Evolutionary conservation across 371 early-diverging fungal species (phyloP).

Genomic region (Zopfochytrium polystomum): DNA sequence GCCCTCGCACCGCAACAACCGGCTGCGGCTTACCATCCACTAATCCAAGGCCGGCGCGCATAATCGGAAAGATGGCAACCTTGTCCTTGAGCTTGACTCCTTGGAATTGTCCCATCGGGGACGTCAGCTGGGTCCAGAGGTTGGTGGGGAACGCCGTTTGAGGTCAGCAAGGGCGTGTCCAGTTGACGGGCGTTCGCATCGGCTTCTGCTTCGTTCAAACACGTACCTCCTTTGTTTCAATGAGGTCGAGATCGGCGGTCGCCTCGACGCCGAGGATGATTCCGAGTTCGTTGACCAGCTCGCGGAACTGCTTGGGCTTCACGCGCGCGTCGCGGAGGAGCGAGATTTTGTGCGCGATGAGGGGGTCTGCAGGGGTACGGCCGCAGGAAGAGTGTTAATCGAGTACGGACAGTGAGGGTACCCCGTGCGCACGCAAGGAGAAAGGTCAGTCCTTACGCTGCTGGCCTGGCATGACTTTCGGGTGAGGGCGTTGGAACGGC

Average conservation of each 20-base stretch:
- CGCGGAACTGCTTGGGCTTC: conserved; percentile 63
- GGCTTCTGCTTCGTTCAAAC: too few relatives aligned
- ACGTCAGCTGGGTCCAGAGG: conserved; percentile 34
- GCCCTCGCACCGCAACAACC: background rate
- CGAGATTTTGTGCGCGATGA: conserved; percentile 67
- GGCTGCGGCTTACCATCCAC: conserved; percentile 56
- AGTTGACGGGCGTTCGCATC: too few relatives aligned
- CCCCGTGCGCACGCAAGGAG: too few relatives aligned
- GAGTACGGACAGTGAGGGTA: too few relatives aligned
- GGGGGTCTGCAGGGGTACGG: conserved; percentile 60
- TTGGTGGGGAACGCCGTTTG: background rate
- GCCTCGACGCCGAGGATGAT: conserved; percentile 68
- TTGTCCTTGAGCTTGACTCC: conserved; percentile 51
- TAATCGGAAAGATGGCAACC: conserved; percentile 76
- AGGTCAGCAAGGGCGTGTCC: background rate
- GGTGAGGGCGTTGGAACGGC: too few relatives aligned
- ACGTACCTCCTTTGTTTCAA: conserved; percentile 43
- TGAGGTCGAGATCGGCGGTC: conserved; percentile 52
- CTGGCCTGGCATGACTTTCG: too few relatives aligned
- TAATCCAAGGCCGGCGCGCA: conserved; percentile 75
- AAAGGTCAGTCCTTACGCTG: too few relatives aligned
- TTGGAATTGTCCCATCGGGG: conserved; percentile 53
- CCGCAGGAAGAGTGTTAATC: too few relatives aligned
- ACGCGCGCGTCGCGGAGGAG: conserved; percentile 61
- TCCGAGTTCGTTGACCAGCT: conserved; percentile 62